Percentiles rank a stretch among this genome's conserved stretches.
These are phyloP conservation scores for Citrus australasica DNA, from an alignment of 345 rosid genomes.

Conservation along the genomic window DNA sequence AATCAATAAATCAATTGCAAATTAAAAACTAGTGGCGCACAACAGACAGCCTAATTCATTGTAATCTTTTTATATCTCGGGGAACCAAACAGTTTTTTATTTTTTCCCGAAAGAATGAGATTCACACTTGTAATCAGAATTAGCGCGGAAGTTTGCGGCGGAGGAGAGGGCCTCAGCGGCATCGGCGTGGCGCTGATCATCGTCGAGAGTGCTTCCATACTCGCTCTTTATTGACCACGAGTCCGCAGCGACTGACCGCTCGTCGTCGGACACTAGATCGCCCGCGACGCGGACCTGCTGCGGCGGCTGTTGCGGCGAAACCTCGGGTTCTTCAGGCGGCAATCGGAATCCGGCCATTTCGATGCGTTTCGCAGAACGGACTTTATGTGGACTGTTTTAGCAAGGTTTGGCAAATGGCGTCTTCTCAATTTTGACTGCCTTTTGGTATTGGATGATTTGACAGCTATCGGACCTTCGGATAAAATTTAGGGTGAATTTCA, in stretches of 20 bases:
- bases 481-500: background rate
- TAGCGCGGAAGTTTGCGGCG: slow-evolving; percentile 62
- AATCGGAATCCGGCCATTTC: slow-evolving; percentile 64
- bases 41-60: background rate
- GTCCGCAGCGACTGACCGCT: slow-evolving; percentile 94
- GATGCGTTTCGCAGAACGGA: background rate
- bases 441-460: background rate
- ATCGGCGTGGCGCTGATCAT: slow-evolving; percentile 96
- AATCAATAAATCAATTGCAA: background rate
- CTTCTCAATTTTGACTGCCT: background rate
- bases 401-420: background rate
- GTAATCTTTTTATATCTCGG: background rate
- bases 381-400: background rate
- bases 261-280: slow-evolving; percentile 95
- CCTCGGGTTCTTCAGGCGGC: slow-evolving; percentile 58
- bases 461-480: no score
- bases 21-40: background rate
- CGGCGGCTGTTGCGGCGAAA: slow-evolving; percentile 24
- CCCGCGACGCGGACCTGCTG: slow-evolving; percentile 23
- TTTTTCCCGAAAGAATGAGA: background rate
- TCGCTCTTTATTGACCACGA: slow-evolving; percentile 99
- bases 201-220: slow-evolving; percentile 96
- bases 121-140: slow-evolving; percentile 73
- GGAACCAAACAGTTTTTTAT: background rate
- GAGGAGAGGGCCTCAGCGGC: slow-evolving; percentile 88